Conservation (phyloP, 23 red algal genomes). For the Chondrus crispus region DNA sequence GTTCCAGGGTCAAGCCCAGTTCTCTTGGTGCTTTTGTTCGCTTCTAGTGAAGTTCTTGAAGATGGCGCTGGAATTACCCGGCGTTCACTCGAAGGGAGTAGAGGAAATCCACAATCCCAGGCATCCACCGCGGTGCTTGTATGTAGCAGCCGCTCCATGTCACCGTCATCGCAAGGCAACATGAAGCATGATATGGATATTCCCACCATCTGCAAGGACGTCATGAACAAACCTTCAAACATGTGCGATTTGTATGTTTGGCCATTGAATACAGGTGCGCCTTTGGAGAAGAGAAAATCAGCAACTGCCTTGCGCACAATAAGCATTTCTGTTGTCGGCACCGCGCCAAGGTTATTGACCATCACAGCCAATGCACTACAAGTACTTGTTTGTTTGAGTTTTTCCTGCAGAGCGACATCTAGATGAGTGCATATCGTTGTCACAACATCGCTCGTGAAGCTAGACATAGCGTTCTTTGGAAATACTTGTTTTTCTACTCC, state of each 20-base stretch:
- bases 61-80: neutral
- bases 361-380: conserved; percentile 36
- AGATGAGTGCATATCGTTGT: conserved; percentile 6
- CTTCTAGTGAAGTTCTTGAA: neutral
- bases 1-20: neutral
- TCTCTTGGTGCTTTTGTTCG: neutral
- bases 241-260: conserved; percentile 17
- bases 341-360: conserved; percentile 74
- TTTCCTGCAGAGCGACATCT: neutral
- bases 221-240: conserved; percentile 54
- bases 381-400: neutral
- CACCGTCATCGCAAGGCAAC: neutral
- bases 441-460: neutral
- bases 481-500: neutral
- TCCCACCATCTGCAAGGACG: conserved; percentile 54
- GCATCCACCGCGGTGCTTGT: neutral
- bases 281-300: conserved; percentile 13
- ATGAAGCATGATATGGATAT: conserved; percentile 50
- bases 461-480: neutral
- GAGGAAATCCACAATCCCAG: conserved; percentile 21
- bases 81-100: neutral
- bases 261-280: conserved; percentile 12
- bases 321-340: conserved; percentile 63
- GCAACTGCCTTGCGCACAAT: conserved; percentile 27
- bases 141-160: conserved; percentile 19